Percentiles rank a stretch among this genome's conserved stretches.
Evolutionary conservation across 192 early-diverging fungal species (phyloP).

Genomic region (Coemansia sp.): DNA sequence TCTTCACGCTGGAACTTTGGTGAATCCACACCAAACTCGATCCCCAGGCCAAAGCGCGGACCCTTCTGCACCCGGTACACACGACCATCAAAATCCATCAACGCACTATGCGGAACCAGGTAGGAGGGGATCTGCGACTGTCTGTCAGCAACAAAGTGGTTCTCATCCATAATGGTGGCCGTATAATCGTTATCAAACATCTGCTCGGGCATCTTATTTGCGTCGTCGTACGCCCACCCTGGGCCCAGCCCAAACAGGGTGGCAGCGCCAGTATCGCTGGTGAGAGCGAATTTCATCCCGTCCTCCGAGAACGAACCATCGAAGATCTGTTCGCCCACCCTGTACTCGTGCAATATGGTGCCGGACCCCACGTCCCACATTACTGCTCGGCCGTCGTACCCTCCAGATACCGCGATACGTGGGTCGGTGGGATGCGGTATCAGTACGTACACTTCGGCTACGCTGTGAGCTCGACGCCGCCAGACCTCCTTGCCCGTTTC

Average conservation of each 20-base stretch:
- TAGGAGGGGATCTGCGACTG: constrained; percentile 72
- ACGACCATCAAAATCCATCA: constrained; percentile 68
- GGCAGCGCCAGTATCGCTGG: constrained; percentile 69
- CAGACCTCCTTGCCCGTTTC: constrained; percentile 59
- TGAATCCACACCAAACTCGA: constrained; percentile 53
- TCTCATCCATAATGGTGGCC: constrained; percentile 63
- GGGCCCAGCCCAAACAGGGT: constrained; percentile 70
- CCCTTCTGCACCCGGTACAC: constrained; percentile 64
- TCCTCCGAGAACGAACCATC: constrained; percentile 77
- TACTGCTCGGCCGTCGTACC: constrained; percentile 79
- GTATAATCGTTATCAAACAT: constrained; percentile 77
- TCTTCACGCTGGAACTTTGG: constrained; percentile 59
- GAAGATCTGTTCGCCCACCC: constrained; percentile 60
- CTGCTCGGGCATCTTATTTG: constrained; percentile 65
- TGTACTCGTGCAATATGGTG: constrained; percentile 55
- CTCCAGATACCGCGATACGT: constrained; percentile 73
- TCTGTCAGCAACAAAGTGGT: constrained; percentile 71
- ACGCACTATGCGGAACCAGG: constrained; percentile 58
- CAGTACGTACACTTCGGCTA: constrained; percentile 68
- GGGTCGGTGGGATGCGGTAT: constrained; percentile 74
- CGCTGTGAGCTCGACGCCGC: constrained; percentile 36
- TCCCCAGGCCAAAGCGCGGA: constrained; percentile 59
- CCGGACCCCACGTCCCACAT: constrained; percentile 77
- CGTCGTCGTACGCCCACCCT: constrained; percentile 42
- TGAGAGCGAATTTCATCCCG: constrained; percentile 71